Base-by-base conservation (phyloP, 495 filamentous ascomycete genomes). In the Penicillium turbatum region DNA sequence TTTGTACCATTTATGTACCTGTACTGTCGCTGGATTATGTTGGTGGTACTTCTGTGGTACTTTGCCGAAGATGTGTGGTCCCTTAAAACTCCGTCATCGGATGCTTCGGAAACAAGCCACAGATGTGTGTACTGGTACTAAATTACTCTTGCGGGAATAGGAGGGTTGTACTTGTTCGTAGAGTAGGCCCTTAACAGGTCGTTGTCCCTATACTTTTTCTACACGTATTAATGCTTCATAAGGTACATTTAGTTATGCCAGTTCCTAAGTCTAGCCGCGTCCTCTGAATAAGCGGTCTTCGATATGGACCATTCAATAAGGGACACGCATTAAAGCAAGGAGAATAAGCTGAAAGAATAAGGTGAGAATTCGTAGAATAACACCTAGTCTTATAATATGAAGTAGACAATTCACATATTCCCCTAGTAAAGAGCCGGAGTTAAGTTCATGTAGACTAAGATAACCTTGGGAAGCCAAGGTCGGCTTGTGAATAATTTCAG, bases 31-130 rank as follows among this genome's bases (percentile, higher is more conserved):
- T 11, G 9, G 8, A 10, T 3, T n/a, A 51, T 12, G 6, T 8
- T 16, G 8, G 15, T 27, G 30, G 38, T 51, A 51, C 49, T 13
- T 5, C 9, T 15, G 13, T 3, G 19, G 30, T 51, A 51, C 49
- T 51, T 51, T 10, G 6, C 16, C 15, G 13, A 27, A 27, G 39
- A 12, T 15, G 21, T n/a, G n/a, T 26, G 39, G 21, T 10, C 15
- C 42, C 42, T 5, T 5, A 16, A 54, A 55, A 43, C 61, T 64
- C 66, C 66, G 66, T 65, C 57, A 64, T 66, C 66, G 66, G 66
- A 66, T 53, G 26, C 9, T 10, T 35, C 38, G 35, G 43, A 48
- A 11, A 16, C 15, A 30, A 8, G n/a, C 27, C 27, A 40, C 19
- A 7, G 8, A n/a, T 31, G 8, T 13, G 24, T 35, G 17, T 35